A percentile compares a stretch with the other conserved stretches of the same genome.
These are phyloP conservation scores for Scutellaria minor DNA, from an alignment of 257 asterid species.

Conservation along the genomic window DNA sequence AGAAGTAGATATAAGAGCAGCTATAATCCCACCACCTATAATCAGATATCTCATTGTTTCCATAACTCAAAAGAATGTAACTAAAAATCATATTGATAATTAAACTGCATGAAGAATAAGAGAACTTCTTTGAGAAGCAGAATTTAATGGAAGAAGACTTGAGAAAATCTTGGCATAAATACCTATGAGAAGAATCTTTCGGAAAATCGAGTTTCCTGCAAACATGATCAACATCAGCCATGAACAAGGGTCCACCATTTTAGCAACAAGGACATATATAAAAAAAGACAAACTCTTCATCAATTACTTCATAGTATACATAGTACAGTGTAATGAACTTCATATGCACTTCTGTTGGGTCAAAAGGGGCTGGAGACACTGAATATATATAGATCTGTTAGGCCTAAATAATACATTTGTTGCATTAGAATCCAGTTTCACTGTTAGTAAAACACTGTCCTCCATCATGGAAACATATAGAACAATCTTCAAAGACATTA, in stretches of 20 bases:
- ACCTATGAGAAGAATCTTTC: no score
- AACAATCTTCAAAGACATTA: constrained; percentile 43
- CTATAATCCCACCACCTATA: constrained; percentile 16
- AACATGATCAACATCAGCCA: no score
- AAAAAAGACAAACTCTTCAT: no score
- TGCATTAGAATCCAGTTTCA: constrained; percentile 29
- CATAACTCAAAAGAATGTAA: no score
- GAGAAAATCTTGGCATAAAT: no score
- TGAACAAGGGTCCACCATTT: background rate
- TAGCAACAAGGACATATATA: background rate
- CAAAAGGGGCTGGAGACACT: background rate
- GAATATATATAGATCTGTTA: no score
- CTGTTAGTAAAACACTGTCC: constrained; percentile 39
- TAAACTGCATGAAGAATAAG: no score
- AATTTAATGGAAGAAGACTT: no score
- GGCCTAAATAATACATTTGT: constrained; percentile 23
- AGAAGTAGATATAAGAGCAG: background rate
- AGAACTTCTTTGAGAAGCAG: no score
- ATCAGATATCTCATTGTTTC: background rate
- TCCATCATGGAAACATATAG: constrained; percentile 37
- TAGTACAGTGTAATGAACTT: background rate
- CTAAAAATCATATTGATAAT: no score
- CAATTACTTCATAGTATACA: background rate
- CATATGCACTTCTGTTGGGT: background rate
- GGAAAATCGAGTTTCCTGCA: no score